A percentile compares a stretch with the other conserved stretches of the same genome.
phyloP scores from a whole-genome alignment of 139 green algal species.

The Chlamydomonas schloesseri region DNA sequence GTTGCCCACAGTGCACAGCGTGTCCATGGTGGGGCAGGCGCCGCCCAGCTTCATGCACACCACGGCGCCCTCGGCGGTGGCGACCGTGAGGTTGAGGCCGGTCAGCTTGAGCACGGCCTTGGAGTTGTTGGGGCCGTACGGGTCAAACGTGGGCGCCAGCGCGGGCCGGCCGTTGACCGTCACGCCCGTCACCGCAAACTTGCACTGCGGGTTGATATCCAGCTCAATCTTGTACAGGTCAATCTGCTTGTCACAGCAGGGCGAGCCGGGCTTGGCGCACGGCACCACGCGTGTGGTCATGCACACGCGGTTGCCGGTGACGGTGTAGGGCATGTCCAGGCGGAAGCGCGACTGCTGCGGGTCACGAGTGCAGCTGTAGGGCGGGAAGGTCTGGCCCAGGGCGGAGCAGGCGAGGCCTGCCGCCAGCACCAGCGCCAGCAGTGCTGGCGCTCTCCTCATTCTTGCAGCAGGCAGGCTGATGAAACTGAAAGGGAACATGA shows the following conservation, averaged over 20 bases:
- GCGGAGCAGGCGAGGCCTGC: neutral
- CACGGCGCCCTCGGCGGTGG: conserved; percentile 26
- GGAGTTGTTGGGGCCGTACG: conserved; percentile 15
- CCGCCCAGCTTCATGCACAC: conserved; percentile 42
- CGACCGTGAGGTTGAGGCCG: conserved; percentile 38
- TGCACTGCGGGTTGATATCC: conserved; percentile 9
- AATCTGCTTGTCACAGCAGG: neutral
- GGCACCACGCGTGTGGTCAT: conserved; percentile 5
- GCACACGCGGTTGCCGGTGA: conserved; percentile 15
- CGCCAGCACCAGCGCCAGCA: neutral
- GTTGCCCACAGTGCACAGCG: conserved; percentile 29
- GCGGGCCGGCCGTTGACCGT: conserved; percentile 9
- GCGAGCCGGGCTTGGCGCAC: neutral
- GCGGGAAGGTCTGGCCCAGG: neutral
- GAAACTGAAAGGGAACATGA: too few species aligned
- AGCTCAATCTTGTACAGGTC: conserved; percentile 50
- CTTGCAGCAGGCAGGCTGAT: too few species aligned
- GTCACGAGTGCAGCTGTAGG: conserved; percentile 34
- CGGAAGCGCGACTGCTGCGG: conserved; percentile 38
- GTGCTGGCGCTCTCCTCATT: neutral
- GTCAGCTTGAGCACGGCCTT: conserved; percentile 21
- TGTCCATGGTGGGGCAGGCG: neutral
- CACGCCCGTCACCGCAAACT: neutral
- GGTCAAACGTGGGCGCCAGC: conserved; percentile 9
- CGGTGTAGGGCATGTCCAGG: neutral